Evolutionary conservation across 2,329 filamentous ascomycete species (phyloP).

Genomic region (Laburnicola sp.): DNA sequence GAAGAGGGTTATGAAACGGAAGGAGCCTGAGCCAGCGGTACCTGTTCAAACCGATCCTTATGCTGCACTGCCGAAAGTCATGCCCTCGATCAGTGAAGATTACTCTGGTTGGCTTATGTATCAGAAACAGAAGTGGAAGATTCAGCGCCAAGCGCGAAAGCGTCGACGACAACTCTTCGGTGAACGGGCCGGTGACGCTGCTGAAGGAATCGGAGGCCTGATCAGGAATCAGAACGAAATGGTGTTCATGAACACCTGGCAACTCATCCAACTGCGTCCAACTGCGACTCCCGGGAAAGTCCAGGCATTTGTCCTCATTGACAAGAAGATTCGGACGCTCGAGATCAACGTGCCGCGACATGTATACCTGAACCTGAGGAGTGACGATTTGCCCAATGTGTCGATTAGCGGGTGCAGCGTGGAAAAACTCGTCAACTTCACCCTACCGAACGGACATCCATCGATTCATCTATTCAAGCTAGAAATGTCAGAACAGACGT

Average conservation of each 20-base stretch:
- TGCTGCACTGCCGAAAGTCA: conserved; percentile 75
- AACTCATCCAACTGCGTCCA: conserved; percentile 82
- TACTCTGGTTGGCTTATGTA: conserved; percentile 88
- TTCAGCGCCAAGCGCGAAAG: conserved; percentile 86
- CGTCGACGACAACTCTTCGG: conserved; percentile 90
- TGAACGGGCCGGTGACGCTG: conserved; percentile 68
- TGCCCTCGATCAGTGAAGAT: conserved; percentile 83
- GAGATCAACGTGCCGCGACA: conserved; percentile 88
- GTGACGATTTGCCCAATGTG: conserved; percentile 83
- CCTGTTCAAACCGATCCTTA: conserved; percentile 74
- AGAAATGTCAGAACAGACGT: conserved; percentile 84
- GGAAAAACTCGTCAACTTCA: conserved; percentile 91
- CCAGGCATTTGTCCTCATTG: conserved; percentile 86
- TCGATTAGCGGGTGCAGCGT: conserved; percentile 83
- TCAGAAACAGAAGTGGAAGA: conserved; percentile 98
- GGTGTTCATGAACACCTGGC: conserved; percentile 91
- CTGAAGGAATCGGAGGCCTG: conserved; percentile 66
- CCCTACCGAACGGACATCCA: conserved; percentile 89
- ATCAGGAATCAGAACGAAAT: conserved; percentile 93
- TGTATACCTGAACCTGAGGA: conserved; percentile 89
- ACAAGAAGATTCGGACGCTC: conserved; percentile 84
- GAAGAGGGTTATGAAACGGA: conserved; percentile 54
- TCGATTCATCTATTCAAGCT: conserved; percentile 95
- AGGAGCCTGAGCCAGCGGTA: conserved; percentile 49
- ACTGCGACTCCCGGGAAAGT: conserved; percentile 87